Evolutionary conservation across 2,329 filamentous ascomycete genomes (phyloP).

Genomic region (Rugonectria rugulosa): DNA sequence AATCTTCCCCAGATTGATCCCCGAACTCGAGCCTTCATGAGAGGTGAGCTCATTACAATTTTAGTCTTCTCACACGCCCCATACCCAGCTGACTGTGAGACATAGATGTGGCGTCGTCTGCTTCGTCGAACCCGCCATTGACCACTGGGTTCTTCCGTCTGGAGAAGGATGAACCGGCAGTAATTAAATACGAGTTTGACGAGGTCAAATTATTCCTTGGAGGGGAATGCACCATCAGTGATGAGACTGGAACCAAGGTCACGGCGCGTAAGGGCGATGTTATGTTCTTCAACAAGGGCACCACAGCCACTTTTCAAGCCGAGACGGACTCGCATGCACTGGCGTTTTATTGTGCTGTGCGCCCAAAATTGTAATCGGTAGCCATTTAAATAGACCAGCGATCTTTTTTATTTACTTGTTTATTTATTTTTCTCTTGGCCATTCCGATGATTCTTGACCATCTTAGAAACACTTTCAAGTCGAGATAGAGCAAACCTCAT

Average conservation of each 20-base stretch:
- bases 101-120: not conserved
- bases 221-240: conserved; percentile 1
- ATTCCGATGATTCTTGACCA: no score
- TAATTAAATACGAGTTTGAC: not conserved
- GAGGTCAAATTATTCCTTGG: conserved; percentile 3
- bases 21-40: not conserved
- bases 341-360: not conserved
- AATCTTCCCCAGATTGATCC: not conserved
- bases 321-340: conserved; percentile 2
- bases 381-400: no score
- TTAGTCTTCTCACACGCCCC: not conserved
- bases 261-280: not conserved
- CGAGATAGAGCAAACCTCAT: no score
- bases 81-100: not conserved
- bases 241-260: conserved; percentile 2
- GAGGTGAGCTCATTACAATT: not conserved
- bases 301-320: not conserved
- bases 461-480: no score
- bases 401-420: no score
- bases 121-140: not conserved
- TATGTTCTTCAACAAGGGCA: not conserved
- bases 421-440: no score
- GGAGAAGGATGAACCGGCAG: not conserved
- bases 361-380: not conserved
- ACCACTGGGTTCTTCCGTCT: conserved; percentile 1